Percentiles rank a stretch among this genome's conserved stretches.
These are phyloP conservation scores for Arxiozyma heterogenica DNA, from an alignment of 1,139 yeast species.

Conservation along the genomic window DNA sequence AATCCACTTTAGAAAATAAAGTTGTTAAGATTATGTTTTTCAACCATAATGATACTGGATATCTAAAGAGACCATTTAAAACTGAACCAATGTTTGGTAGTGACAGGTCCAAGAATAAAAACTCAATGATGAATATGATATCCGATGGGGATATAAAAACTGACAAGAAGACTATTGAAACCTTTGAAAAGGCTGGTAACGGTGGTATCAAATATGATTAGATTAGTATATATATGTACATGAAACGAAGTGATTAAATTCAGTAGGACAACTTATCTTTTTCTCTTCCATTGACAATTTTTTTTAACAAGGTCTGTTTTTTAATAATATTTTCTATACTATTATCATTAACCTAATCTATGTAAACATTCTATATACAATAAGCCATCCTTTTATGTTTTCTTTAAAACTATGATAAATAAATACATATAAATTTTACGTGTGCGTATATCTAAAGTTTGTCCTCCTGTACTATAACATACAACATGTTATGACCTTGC, in stretches of 20 bases:
- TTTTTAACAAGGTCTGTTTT: background rate
- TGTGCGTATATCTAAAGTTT: no score
- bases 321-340: no score
- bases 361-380: no score
- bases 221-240: background rate
- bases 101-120: constrained; percentile 24
- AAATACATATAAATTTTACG: no score
- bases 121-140: constrained; percentile 1
- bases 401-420: no score
- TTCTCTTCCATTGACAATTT: background rate
- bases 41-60: constrained; percentile 78
- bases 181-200: constrained; percentile 75
- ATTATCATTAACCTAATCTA: no score
- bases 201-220: constrained; percentile 74
- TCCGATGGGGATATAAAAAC: constrained; percentile 36
- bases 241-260: background rate
- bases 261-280: background rate
- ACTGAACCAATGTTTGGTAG: constrained; percentile 72
- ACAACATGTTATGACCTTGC: background rate
- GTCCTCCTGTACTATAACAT: no score
- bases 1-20: constrained; percentile 83
- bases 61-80: constrained; percentile 94
- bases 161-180: constrained; percentile 65
- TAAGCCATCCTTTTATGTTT: no score
- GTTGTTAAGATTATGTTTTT: constrained; percentile 86